Conservation (phyloP, 352 stramenopile genomes). For the Pythium aphanidermatum region DNA sequence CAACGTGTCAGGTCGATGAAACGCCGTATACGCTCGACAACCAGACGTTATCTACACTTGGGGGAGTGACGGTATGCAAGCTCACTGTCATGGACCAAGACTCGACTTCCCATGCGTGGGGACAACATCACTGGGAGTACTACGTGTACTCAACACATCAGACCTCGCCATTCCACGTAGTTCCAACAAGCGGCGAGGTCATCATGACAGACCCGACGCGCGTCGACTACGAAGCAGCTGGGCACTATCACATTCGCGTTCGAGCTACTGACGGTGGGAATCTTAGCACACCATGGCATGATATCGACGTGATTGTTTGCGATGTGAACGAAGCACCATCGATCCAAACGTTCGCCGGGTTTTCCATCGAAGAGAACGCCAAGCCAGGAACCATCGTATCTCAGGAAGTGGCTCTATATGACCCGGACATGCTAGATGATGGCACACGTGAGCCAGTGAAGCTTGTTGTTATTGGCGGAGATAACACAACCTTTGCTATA, state of each 20-base stretch:
- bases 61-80: slow-evolving; percentile 6
- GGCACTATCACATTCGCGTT: slow-evolving; percentile 8
- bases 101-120: neutral
- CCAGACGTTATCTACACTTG: neutral
- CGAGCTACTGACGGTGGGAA: slow-evolving; percentile 16
- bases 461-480: neutral
- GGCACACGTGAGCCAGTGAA: slow-evolving; percentile 3
- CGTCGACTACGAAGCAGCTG: slow-evolving; percentile 19
- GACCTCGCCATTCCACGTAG: slow-evolving; percentile 6
- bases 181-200: slow-evolving; percentile 3
- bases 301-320: slow-evolving; percentile 12
- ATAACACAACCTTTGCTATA: slow-evolving; percentile 1
- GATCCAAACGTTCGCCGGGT: neutral
- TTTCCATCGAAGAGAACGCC: slow-evolving; percentile 22
- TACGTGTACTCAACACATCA: neutral
- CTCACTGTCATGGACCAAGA: slow-evolving; percentile 19
- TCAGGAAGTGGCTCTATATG: slow-evolving; percentile 4
- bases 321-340: slow-evolving; percentile 23
- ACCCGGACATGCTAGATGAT: slow-evolving; percentile 17
- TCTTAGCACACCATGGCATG: slow-evolving; percentile 15
- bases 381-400: slow-evolving; percentile 1
- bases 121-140: slow-evolving; percentile 16
- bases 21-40: slow-evolving; percentile 13
- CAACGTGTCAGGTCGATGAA: slow-evolving; percentile 12
- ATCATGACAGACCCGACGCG: slow-evolving; percentile 7